phyloP scores from a whole-genome alignment of 2,329 filamentous ascomycete species.

The Hypoxylon rubiginosum region DNA sequence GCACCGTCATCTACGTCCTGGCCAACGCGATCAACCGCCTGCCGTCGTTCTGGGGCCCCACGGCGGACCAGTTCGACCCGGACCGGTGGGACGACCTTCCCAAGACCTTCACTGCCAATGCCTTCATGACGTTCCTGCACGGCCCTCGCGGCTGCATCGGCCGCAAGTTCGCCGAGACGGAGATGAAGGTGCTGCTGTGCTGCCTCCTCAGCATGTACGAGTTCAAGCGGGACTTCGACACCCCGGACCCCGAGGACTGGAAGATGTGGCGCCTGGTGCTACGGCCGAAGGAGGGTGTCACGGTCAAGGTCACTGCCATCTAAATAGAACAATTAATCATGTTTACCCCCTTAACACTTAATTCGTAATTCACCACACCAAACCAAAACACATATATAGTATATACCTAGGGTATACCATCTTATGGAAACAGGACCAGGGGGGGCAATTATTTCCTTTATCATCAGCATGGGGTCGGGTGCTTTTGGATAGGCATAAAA shows the following conservation, averaged over 20 bases:
- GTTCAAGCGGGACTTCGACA: slow-evolving; percentile 52
- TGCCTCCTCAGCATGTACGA: slow-evolving; percentile 52
- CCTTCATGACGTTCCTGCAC: slow-evolving; percentile 53
- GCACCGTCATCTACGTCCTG: slow-evolving; percentile 59
- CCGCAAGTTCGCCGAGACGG: slow-evolving; percentile 50
- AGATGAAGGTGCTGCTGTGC: slow-evolving; percentile 54
- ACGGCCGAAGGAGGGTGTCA: slow-evolving; percentile 59
- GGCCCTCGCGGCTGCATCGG: slow-evolving; percentile 51
- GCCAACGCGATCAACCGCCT: slow-evolving; percentile 59
- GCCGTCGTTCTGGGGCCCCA: slow-evolving; percentile 57
- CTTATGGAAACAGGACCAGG: neutral
- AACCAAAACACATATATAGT: neutral
- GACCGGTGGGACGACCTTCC: slow-evolving; percentile 59
- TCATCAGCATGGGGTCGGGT: neutral
- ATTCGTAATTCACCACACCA: slow-evolving; percentile 17
- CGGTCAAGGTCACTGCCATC: slow-evolving; percentile 54
- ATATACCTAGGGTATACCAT: slow-evolving; percentile 6
- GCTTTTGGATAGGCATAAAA: slow-evolving; percentile 11
- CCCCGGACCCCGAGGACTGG: slow-evolving; percentile 59
- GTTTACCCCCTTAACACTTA: neutral
- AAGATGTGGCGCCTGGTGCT: slow-evolving; percentile 64
- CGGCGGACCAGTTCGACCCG: slow-evolving; percentile 57
- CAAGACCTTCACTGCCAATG: slow-evolving; percentile 54
- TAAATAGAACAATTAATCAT: slow-evolving; percentile 6
- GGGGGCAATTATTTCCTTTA: neutral